Evolutionary conservation across 2,329 filamentous ascomycete species (phyloP).

Genomic region (Akanthomyces uredinophilus): DNA sequence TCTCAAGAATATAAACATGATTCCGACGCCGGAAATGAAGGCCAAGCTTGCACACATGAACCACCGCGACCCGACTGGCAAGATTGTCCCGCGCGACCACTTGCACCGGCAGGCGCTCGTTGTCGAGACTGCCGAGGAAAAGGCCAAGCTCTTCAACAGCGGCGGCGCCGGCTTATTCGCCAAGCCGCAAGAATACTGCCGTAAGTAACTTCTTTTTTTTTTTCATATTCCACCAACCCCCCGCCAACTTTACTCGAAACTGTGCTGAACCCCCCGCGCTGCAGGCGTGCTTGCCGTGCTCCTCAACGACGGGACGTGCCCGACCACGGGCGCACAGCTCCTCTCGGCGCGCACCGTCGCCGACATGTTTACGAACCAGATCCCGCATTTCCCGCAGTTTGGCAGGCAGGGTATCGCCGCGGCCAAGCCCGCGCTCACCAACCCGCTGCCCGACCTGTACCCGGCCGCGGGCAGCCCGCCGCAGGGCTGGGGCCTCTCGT

Average conservation of each 20-base stretch:
- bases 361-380: constrained; percentile 61
- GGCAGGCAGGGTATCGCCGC: constrained; percentile 38
- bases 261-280: not conserved
- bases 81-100: constrained; percentile 42
- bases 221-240: not conserved
- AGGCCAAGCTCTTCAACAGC: constrained; percentile 45
- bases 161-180: constrained; percentile 60
- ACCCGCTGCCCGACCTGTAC: constrained; percentile 46
- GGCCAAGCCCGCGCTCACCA: constrained; percentile 44
- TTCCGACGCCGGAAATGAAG: constrained; percentile 51
- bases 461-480: constrained; percentile 39
- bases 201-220: constrained; percentile 41
- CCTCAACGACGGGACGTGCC: constrained; percentile 59
- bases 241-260: not conserved
- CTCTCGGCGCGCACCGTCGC: constrained; percentile 54
- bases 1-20: constrained; percentile 48
- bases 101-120: constrained; percentile 41
- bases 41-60: constrained; percentile 53
- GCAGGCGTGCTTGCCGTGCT: constrained; percentile 55
- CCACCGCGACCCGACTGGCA: constrained; percentile 41
- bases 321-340: constrained; percentile 49
- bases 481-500: constrained; percentile 61
- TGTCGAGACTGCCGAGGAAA: constrained; percentile 36
- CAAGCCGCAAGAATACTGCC: constrained; percentile 54
- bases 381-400: constrained; percentile 50